Base-by-base conservation (phyloP, 805 yeast species). In the Nakazawaea ernobii region DNA sequence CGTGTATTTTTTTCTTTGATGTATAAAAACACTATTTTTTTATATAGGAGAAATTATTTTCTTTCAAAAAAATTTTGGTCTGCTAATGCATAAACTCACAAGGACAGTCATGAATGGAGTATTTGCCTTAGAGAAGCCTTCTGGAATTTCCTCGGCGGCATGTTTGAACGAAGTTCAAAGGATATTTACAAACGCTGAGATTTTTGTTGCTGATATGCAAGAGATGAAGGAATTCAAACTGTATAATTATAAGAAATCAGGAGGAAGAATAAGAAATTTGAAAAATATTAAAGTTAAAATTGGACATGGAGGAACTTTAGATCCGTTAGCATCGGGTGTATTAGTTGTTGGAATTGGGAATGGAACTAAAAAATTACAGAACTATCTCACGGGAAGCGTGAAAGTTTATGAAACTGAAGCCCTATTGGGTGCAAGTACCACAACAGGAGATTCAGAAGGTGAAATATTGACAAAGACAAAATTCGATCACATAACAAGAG, bases 281-380 rank as follows among this genome's bases (percentile, higher is more conserved):
- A 67, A 74, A 24, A 71, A 71, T 30, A 68, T 77, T 4, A 82
- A 82, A 56, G 81, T 91, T 32, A 94, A 94, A 59, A 84, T 92
- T 72, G 99, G 99, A 1, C 99, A 94, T 63, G 99, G 99, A 15
- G 99, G 99, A 8, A 94, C 99, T 0, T 70, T 94, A 35, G 99
- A 94, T 59, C 97, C 98, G 0, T 66, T 87, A 38, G 99, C 99
- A 0, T 82, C 90, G n/a, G 99, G 99, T 9, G 91, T 92, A 1
- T 64, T 87, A 37, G 92, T 95, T 1, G 73, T 94, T 47, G 99
- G 99, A 5, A 79, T 94, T n/a, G 97, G 97, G 6, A 52, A 72
- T 1, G 99, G 99, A 2, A 94, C 99, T 2, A 95, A 92, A 62
- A 70, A 77, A 59, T 69, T 94, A 38, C 84, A 80, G 48, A 70